phyloP scores from a whole-genome alignment of 2,329 filamentous ascomycete genomes.

The Byssochlamys sp. region DNA sequence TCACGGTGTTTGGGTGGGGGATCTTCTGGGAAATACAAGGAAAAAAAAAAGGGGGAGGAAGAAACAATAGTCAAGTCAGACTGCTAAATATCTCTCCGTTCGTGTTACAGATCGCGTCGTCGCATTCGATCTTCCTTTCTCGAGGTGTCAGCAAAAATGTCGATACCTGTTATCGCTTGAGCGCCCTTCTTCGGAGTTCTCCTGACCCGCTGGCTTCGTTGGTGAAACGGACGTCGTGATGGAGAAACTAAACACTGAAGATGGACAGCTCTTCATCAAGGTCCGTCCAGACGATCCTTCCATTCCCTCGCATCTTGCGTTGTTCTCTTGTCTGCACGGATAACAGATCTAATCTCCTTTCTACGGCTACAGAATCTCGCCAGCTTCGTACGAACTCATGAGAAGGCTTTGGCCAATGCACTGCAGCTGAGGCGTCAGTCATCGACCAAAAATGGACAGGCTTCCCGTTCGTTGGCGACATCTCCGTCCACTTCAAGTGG shows the following conservation, averaged over 20 bases:
- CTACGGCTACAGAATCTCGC: slow-evolving; percentile 64
- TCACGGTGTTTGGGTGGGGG: not conserved
- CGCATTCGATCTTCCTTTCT: slow-evolving; percentile 4
- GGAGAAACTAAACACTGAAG: slow-evolving; percentile 42
- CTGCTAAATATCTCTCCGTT: slow-evolving; percentile 9
- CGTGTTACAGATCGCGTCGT: slow-evolving; percentile 8
- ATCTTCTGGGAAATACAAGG: not conserved
- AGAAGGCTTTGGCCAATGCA: slow-evolving; percentile 93
- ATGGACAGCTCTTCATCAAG: slow-evolving; percentile 43
- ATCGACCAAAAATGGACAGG: slow-evolving; percentile 57
- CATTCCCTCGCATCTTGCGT: not conserved
- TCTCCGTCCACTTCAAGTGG: slow-evolving; percentile 48
- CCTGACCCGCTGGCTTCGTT: slow-evolving; percentile 20
- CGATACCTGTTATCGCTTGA: slow-evolving; percentile 24
- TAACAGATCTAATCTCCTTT: not conserved
- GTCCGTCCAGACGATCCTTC: slow-evolving; percentile 16
- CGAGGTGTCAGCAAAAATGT: slow-evolving; percentile 24
- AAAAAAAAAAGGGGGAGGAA: not conserved
- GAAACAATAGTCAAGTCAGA: slow-evolving; percentile 4
- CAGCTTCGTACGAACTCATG: slow-evolving; percentile 90
- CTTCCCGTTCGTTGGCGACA: slow-evolving; percentile 40
- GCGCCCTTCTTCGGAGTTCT: slow-evolving; percentile 27
- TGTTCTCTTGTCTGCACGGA: slow-evolving; percentile 1
- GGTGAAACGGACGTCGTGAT: slow-evolving; percentile 27
- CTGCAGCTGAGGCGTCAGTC: slow-evolving; percentile 66